These are phyloP conservation scores for Limonomyces culmigenus DNA, from an alignment of 1,284 basidiomycete species.

Conservation along the genomic window DNA sequence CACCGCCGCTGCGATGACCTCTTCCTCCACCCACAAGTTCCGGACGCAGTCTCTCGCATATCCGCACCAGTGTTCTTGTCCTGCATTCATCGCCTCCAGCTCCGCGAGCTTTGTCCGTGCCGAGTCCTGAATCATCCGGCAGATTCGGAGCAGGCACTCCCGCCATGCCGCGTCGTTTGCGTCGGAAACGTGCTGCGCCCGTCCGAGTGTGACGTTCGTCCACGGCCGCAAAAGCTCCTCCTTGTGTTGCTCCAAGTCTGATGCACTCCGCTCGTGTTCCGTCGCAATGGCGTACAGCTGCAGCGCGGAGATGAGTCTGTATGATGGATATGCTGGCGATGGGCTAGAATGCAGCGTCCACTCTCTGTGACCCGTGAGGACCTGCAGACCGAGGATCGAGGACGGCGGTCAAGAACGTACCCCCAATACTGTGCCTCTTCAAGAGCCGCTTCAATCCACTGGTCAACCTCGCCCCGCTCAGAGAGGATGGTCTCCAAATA, in stretches of 20 bases:
- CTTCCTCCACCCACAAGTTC: conserved; percentile 30
- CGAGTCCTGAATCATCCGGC: conserved; percentile 17
- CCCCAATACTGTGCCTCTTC: conserved; percentile 56
- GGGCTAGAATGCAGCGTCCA: conserved; percentile 55
- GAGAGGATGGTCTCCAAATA: conserved; percentile 33
- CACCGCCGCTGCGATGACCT: conserved; percentile 31
- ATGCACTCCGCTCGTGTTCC: no score
- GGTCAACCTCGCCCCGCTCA: conserved; percentile 18
- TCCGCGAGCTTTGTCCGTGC: conserved; percentile 10
- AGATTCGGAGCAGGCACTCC: conserved; percentile 17
- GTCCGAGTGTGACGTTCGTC: conserved; percentile 37
- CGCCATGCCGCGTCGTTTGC: conserved; percentile 29
- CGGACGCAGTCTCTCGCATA: conserved; percentile 17
- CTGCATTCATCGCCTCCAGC: conserved; percentile 1
- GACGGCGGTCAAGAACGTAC: conserved; percentile 21
- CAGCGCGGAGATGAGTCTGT: conserved; percentile 52
- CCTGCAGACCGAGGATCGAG: conserved; percentile 4
- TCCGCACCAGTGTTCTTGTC: conserved; percentile 10
- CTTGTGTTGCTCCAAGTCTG: conserved; percentile 2
- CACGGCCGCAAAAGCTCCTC: conserved; percentile 25
- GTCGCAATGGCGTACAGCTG: conserved; percentile 30
- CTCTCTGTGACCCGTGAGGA: conserved; percentile 26
- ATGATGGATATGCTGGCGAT: conserved; percentile 54
- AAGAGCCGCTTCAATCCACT: conserved; percentile 32
- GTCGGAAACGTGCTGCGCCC: conserved; percentile 19